Conservation (phyloP, 768 basidiomycete genomes). For the Omphalotus guepiniiformis region DNA sequence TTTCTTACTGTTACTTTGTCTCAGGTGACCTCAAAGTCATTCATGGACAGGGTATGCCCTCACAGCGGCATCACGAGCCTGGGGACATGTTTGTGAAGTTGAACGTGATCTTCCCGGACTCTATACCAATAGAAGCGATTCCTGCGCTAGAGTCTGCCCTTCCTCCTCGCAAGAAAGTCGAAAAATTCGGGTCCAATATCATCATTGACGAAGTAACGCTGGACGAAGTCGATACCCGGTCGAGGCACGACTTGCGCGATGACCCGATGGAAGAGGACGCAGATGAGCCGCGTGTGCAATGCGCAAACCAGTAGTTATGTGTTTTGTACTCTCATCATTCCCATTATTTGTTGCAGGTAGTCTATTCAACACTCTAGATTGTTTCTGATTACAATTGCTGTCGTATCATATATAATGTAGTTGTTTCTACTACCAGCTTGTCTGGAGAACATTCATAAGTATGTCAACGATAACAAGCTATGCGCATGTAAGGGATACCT, state of each 20-base stretch:
- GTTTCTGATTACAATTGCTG: not conserved
- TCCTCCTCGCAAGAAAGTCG: slow-evolving; percentile 66
- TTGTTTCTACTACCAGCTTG: not conserved
- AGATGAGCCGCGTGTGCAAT: slow-evolving; percentile 91
- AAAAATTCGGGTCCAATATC: slow-evolving; percentile 63
- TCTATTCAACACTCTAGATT: slow-evolving; percentile 22
- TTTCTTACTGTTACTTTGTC: slow-evolving; percentile 8
- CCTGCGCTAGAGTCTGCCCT: slow-evolving; percentile 80
- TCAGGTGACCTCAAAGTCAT: slow-evolving; percentile 88
- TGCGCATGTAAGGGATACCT: slow-evolving; percentile 39
- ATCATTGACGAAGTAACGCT: slow-evolving; percentile 82
- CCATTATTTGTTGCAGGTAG: slow-evolving; percentile 15
- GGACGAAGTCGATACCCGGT: slow-evolving; percentile 71
- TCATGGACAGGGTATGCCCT: slow-evolving; percentile 96
- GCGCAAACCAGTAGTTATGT: slow-evolving; percentile 73
- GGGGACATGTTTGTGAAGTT: slow-evolving; percentile 91
- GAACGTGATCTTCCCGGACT: slow-evolving; percentile 85
- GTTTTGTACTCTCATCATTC: slow-evolving; percentile 5
- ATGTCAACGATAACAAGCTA: not conserved
- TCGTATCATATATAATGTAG: slow-evolving; percentile 13
- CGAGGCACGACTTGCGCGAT: slow-evolving; percentile 47
- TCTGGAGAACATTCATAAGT: too few species aligned
- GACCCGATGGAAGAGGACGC: slow-evolving; percentile 93
- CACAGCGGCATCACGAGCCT: slow-evolving; percentile 93
- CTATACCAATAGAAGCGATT: slow-evolving; percentile 62